Evolutionary conservation across 257 asterid genomes (phyloP).

Genomic region (Solanum paucissectum): DNA sequence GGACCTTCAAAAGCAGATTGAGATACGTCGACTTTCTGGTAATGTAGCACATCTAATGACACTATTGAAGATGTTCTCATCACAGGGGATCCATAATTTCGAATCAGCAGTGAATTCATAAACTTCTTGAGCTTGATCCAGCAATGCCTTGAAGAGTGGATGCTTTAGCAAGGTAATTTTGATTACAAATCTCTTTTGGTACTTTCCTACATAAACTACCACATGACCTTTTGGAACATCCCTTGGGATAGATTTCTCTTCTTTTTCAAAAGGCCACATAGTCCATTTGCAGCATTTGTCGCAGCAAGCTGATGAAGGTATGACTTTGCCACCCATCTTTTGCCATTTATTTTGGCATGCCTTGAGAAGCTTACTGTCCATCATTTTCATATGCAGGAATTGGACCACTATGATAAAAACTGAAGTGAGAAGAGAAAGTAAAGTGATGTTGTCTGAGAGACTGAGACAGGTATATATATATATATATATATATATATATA

Average conservation of each 20-base stretch:
- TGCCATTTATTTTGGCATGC: constrained; percentile 41
- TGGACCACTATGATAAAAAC: not conserved
- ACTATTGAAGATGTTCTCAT: constrained; percentile 59
- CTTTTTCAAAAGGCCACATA: constrained; percentile 26
- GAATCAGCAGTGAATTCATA: constrained; percentile 53
- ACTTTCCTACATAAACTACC: constrained; percentile 76
- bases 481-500: constrained; percentile 63
- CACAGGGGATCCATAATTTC: constrained; percentile 74
- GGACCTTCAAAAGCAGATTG: constrained; percentile 31
- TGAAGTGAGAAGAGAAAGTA: constrained; percentile 4
- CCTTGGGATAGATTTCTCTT: constrained; percentile 41
- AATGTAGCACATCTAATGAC: constrained; percentile 61
- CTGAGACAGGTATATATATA: constrained; percentile 39
- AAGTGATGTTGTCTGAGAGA: constrained; percentile 23
- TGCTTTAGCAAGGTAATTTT: constrained; percentile 52
- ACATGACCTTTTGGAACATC: constrained; percentile 90
- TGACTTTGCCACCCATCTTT: constrained; percentile 23
- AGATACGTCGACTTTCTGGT: constrained; percentile 31
- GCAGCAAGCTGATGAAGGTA: constrained; percentile 31
- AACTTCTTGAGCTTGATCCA: constrained; percentile 73
- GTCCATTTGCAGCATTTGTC: constrained; percentile 45
- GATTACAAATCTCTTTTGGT: constrained; percentile 63
- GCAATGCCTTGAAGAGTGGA: constrained; percentile 69
- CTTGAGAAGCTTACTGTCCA: constrained; percentile 28
- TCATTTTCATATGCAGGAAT: constrained; percentile 17